Conservation (phyloP, 2,329 filamentous ascomycete species). For the Ophiosphaerella korrae region DNA sequence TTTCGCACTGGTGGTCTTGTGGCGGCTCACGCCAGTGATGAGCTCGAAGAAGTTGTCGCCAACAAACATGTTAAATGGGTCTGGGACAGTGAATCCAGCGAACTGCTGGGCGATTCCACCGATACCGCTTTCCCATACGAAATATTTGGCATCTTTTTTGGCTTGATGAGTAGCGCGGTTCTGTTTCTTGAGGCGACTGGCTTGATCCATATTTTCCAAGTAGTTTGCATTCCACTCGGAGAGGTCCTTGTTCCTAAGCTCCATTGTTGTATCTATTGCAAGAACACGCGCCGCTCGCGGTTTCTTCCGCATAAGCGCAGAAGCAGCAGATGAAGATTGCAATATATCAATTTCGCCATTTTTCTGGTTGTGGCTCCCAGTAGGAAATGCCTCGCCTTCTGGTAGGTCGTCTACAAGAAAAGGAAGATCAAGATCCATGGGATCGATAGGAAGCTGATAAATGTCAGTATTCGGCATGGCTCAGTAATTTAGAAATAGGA, state of each 20-base stretch:
- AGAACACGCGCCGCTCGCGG: constrained; percentile 49
- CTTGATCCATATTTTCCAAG: constrained; percentile 62
- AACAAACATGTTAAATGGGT: constrained; percentile 63
- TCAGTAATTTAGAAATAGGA: not conserved
- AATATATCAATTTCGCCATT: constrained; percentile 25
- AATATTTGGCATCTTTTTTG: constrained; percentile 67
- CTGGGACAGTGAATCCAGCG: constrained; percentile 40
- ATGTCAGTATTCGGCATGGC: constrained; percentile 17
- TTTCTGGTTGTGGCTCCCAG: constrained; percentile 12
- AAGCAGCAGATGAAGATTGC: constrained; percentile 45
- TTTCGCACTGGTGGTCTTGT: constrained; percentile 30
- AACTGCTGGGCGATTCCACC: constrained; percentile 52
- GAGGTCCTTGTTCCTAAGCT: constrained; percentile 62
- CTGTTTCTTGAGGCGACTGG: constrained; percentile 51
- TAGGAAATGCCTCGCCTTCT: constrained; percentile 34
- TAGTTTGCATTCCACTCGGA: constrained; percentile 65
- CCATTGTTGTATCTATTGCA: constrained; percentile 54
- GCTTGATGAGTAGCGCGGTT: constrained; percentile 53
- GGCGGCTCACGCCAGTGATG: constrained; percentile 49
- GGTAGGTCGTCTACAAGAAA: constrained; percentile 42
- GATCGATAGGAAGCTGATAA: constrained; percentile 27
- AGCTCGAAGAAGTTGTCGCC: constrained; percentile 60
- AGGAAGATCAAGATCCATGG: constrained; percentile 39
- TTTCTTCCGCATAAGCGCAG: constrained; percentile 49
- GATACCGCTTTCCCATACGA: constrained; percentile 63